Conservation (phyloP, 1,284 basidiomycete genomes). For the Cryptococcus amylolentus region DNA sequence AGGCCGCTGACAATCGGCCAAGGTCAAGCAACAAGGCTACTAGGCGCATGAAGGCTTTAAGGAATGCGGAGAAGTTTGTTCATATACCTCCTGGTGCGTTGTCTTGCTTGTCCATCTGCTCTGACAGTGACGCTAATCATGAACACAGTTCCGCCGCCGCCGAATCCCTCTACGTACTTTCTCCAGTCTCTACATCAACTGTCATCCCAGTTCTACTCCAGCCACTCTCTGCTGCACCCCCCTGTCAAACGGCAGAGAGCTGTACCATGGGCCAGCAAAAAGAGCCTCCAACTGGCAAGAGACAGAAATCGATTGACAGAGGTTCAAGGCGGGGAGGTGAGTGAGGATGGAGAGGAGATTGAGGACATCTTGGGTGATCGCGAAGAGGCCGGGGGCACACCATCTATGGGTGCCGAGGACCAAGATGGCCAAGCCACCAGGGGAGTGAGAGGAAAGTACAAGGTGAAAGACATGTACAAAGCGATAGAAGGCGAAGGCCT, state of each 20-base stretch:
- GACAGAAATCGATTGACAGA: background rate
- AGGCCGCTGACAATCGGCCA: no score
- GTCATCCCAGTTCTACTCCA: conserved; percentile 19
- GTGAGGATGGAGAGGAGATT: no score
- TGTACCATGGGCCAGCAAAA: conserved; percentile 16
- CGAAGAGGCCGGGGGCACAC: no score
- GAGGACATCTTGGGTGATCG: no score
- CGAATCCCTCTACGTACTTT: conserved; percentile 14
- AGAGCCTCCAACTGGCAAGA: background rate
- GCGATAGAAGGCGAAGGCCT: conserved; percentile 35
- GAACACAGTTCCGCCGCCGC: background rate
- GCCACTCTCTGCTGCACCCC: conserved; percentile 9
- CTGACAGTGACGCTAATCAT: background rate
- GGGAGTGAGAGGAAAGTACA: conserved; percentile 17
- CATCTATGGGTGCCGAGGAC: no score
- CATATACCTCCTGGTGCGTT: conserved; percentile 1
- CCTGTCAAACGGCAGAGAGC: conserved; percentile 4
- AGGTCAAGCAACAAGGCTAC: no score
- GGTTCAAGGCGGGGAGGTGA: no score
- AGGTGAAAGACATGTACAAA: conserved; percentile 31
- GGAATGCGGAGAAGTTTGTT: background rate
- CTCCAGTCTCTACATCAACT: conserved; percentile 22
- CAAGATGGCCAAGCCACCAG: background rate
- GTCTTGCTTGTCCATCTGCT: background rate
- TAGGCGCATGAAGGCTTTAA: background rate